phyloP scores from a whole-genome alignment of 2,329 filamentous ascomycete species.

The Aspergillus versicolor region DNA sequence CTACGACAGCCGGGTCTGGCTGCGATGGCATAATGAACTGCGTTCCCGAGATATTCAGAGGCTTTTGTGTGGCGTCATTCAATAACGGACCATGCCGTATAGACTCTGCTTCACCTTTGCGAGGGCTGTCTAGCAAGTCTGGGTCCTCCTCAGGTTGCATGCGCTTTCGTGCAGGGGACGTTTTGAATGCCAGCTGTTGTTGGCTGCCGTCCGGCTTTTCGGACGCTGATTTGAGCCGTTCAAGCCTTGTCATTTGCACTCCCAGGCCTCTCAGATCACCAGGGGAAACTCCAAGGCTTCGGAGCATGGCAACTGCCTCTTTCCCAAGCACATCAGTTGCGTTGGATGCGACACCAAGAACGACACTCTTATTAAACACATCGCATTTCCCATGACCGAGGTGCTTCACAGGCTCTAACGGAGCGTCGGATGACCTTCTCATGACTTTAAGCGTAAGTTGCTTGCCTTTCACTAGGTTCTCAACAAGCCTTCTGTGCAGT shows the following conservation, averaged over 20 bases:
- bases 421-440: conserved; percentile 80
- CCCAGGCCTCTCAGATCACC: conserved; percentile 92
- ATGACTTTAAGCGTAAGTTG: conserved; percentile 95
- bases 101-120: conserved; percentile 35
- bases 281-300: conserved; percentile 78
- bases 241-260: conserved; percentile 89
- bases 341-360: conserved; percentile 83
- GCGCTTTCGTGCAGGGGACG: conserved; percentile 30
- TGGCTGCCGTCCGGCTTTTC: conserved; percentile 72
- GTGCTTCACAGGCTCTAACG: conserved; percentile 87
- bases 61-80: conserved; percentile 51
- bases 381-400: conserved; percentile 95
- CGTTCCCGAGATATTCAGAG: conserved; percentile 77
- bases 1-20: conserved; percentile 75
- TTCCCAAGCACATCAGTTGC: conserved; percentile 68
- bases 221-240: conserved; percentile 65
- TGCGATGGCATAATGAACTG: conserved; percentile 87
- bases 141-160: conserved; percentile 36
- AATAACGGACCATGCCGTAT: conserved; percentile 32
- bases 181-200: conserved; percentile 70
- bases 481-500: conserved; percentile 73
- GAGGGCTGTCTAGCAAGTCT: conserved; percentile 49
- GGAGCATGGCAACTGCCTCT: conserved; percentile 81
- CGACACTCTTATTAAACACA: conserved; percentile 81
- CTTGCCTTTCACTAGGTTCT: conserved; percentile 81